Percentiles rank a stretch among this genome's conserved stretches.
phyloP scores from a whole-genome alignment of 129 eudicot species.

The Lactuca saligna region DNA sequence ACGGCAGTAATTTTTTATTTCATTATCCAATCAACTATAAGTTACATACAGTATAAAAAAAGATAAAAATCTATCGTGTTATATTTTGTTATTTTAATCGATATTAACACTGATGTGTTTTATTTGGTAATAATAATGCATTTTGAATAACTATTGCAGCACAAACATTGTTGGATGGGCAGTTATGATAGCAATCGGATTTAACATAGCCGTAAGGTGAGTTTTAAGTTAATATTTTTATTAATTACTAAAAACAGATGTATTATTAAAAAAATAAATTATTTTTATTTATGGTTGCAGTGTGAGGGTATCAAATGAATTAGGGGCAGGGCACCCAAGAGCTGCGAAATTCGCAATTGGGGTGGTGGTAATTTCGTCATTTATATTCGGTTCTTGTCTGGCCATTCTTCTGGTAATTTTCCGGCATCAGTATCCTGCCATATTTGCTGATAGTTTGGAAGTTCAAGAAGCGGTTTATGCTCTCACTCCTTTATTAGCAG shows the following conservation, averaged over 20 bases:
- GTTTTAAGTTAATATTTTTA: neutral
- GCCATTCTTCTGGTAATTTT: constrained; percentile 23
- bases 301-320: constrained; percentile 54
- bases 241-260: no score
- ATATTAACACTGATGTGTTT: neutral
- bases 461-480: constrained; percentile 42
- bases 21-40: no score
- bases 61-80: no score
- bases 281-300: constrained; percentile 23
- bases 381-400: constrained; percentile 26
- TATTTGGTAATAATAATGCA: neutral
- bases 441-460: constrained; percentile 32
- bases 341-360: constrained; percentile 51
- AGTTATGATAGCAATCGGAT: constrained; percentile 46
- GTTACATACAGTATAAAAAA: no score
- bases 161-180: constrained; percentile 56
- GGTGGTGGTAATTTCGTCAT: constrained; percentile 38
- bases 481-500: constrained; percentile 44
- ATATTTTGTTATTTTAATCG: no score
- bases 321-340: constrained; percentile 57
- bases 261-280: neutral
- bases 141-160: constrained; percentile 34
- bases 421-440: constrained; percentile 38
- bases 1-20: no score
- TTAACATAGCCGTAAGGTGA: constrained; percentile 47